These are phyloP conservation scores for Leccinum uliginosum DNA, from an alignment of 768 basidiomycete species.

Conservation along the genomic window DNA sequence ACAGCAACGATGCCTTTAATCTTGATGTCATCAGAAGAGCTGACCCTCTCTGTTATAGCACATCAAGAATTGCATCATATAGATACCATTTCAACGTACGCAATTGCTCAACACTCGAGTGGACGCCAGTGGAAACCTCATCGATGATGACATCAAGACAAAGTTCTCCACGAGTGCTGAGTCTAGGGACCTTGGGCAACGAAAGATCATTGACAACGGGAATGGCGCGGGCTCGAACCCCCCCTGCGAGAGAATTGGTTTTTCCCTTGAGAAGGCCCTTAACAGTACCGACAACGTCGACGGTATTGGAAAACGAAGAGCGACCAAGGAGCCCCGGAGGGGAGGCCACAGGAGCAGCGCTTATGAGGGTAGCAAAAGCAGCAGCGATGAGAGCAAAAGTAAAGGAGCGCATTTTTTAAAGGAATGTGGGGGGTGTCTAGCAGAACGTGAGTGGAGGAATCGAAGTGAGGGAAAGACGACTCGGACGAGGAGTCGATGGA, in stretches of 20 bases:
- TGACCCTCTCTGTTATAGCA: conserved; percentile 20
- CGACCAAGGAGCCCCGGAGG: neutral
- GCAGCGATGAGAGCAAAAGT: conserved; percentile 22
- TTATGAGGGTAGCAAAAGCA: conserved; percentile 28
- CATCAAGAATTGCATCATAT: neutral
- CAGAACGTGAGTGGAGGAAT: neutral
- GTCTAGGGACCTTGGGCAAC: neutral
- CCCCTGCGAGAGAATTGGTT: neutral
- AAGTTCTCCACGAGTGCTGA: neutral
- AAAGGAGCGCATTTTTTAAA: conserved; percentile 37
- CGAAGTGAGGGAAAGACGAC: conserved; percentile 12
- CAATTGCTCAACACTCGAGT: conserved; percentile 17
- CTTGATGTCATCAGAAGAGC: conserved; percentile 15
- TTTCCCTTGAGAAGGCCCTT: neutral
- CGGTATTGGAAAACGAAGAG: neutral
- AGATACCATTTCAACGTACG: conserved; percentile 19
- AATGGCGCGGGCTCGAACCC: neutral
- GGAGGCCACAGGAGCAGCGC: conserved; percentile 17
- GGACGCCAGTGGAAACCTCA: conserved; percentile 12
- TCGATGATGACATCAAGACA: conserved; percentile 28
- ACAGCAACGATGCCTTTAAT: conserved; percentile 19
- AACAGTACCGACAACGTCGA: neutral
- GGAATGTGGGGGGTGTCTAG: conserved; percentile 26
- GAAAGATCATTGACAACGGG: neutral
- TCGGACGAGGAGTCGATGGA: conserved; percentile 19